These are phyloP conservation scores for Elongisporangium anandrum DNA, from an alignment of 352 stramenopile genomes.

Conservation along the genomic window DNA sequence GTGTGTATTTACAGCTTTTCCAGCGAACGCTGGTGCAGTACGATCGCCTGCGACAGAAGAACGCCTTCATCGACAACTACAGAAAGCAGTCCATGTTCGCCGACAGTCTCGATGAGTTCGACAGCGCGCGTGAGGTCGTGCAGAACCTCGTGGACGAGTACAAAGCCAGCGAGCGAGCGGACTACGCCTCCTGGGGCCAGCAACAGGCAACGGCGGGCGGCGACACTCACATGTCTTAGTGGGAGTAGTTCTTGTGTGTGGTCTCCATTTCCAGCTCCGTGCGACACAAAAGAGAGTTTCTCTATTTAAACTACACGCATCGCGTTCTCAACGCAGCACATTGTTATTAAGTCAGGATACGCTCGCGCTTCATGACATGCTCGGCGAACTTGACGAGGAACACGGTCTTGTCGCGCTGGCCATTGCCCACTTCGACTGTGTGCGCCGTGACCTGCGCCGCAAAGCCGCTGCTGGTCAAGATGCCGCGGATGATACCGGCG, in stretches of 20 bases:
- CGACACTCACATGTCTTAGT: constrained; percentile 36
- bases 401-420: constrained; percentile 75
- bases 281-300: neutral
- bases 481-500: constrained; percentile 91
- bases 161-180: constrained; percentile 71
- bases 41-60: constrained; percentile 95
- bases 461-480: constrained; percentile 84
- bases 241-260: neutral
- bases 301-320: constrained; percentile 21
- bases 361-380: constrained; percentile 74
- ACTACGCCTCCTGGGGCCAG: constrained; percentile 79
- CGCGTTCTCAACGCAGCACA: too few relatives aligned
- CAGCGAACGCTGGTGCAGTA: constrained; percentile 95
- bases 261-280: neutral
- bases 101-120: constrained; percentile 83
- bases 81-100: constrained; percentile 97
- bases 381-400: constrained; percentile 88
- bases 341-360: constrained; percentile 40
- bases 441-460: constrained; percentile 74
- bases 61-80: constrained; percentile 99
- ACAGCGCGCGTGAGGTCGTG: constrained; percentile 79
- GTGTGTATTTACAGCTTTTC: constrained; percentile 39
- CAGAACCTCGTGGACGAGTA: constrained; percentile 85
- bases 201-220: constrained; percentile 9
- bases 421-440: constrained; percentile 56